Base-by-base conservation (phyloP, 2,329 filamentous ascomycete species). In the Ceratocystiopsis minuta region DNA sequence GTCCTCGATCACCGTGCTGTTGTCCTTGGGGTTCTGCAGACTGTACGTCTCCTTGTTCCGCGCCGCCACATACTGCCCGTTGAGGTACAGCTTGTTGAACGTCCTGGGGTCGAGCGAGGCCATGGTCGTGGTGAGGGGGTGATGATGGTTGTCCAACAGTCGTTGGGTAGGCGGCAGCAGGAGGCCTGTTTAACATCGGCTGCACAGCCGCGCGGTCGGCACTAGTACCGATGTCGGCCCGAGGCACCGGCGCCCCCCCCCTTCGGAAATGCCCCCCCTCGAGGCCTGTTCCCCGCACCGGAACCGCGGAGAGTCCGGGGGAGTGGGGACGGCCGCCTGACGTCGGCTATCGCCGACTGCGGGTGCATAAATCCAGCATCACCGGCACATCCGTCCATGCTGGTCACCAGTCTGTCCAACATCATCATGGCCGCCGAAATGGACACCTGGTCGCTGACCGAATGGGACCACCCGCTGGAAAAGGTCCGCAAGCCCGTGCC, bases 391-490 rank as follows among this genome's bases (percentile, higher is more conserved):
- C 24, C 12, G 6, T 12, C 24, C 24, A 6, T 12, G 6, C 24
- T n/a, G n/a, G n/a, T n/a, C 24, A 31, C 24, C 31, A 11, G 5
- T 77, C 50, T 88, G 80, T 54, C 74, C 73, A 2, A 31, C 38
- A 12, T 16, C 14, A 16, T 4, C 34, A 45, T 42, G 40, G 10
- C 40, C 1, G 33, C 32, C n/a, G 18, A 33, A 11, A 45, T 45
- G 41, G 44, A 45, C 18, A 39, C 41, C 3, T 45, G 44, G 44
- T 41, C 38, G 1, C 18, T 45, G 32, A 40, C 39, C 14, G 44
- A 45, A n/a, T 45, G 41, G 41, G 36, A 41, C 39, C 28, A 34
- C 24, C 44, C 44, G 2, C 36, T 45, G 12, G 16, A 45, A 12
- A 43, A 43, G 18, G 35, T 45, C 10, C 35, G 34, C 16, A 41